Evolutionary conservation across 176 grass and related monocot species (phyloP), one percentile per base, ranked within the genome.

Genomic region (Pontederia paniculata): DNA sequence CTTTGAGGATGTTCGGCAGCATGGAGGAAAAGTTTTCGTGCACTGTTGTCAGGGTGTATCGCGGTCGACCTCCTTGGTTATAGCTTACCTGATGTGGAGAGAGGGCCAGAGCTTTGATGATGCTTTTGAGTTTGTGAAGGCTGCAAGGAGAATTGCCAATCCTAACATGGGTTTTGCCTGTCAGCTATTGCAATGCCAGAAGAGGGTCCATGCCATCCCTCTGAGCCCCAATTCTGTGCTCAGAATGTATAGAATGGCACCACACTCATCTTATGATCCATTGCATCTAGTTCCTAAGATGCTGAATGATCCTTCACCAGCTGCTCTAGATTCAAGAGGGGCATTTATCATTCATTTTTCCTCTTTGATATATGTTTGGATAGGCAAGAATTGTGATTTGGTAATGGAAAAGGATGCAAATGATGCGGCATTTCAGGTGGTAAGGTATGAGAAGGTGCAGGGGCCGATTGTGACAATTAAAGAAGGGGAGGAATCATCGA

Each of bases 41-140:
- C 94, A 98, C 69, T 98, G 94, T 71, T 98, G 87, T 68, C 94
- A 93, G 69, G 94, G 93, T 45, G 94, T 98, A 6, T 98, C 94
- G 0, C 67, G 94, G 62, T 98, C 94, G 1, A 98, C 94, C 5
- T 91, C 94, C 16, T 72, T 98, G 16, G 94, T 91, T 9, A 98
- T 98, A 10, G 94, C 94, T 8, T 98, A 98, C 66, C 52, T 98
- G 68, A 98, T 98, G 94, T 98, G 94, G 94, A 84, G 94, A 58
- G 76, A 91, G 80, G 94, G 87, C 9, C 94, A 88, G 80, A 98
- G 87, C 66, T 98, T 98, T 19, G 91, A 97, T 9, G 83, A 93
- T 45, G 94, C 94, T 0, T 98, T 98, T 72, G 75, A 91, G 65
- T 82, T 84, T 70, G 94, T 98, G 8, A 98, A 98, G 62, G 80